Base-by-base conservation (phyloP, 768 basidiomycete species). In the Lactarius tabidus region DNA sequence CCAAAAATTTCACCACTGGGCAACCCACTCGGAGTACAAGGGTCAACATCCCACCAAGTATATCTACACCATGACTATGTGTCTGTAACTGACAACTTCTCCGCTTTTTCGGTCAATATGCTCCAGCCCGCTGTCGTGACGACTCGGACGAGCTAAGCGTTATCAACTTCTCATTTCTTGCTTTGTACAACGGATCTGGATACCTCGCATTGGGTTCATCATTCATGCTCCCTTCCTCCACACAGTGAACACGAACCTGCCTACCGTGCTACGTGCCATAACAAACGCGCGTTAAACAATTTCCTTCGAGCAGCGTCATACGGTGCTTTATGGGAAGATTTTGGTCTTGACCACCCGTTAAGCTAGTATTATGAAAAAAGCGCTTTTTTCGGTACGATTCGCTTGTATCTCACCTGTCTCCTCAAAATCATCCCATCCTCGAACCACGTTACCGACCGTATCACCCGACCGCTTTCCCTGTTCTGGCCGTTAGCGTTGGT, bases 351-450 rank as follows among this genome's bases (percentile, higher is more conserved):
- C 59, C 15, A 18, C 45, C 48, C 38, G 23, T 43, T n/a, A 28
- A 45, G 39, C 64, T 33, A 36, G 28, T 15, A 23, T 18, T 26
- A 26, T 29, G 28, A 23, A 26, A n/a, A 63, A 62, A 38, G 12
- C 7, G n/a, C 20, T 14, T 33, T 17, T 62, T 62, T 35, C 56
- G 33, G 39, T 57, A 57, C 59, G 63, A 31, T 59, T 62, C 41
- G 36, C 31, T 39, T 36, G 57, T 20, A 28, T 31, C 48, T 58
- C 53, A 36, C 36, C 43, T 66, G 36, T 60, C 54, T 43, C 68
- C 62, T 43, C 48, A 43, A 38, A n/a, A 20, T 43, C 10, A 7
- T 23, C 43, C 23, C 43, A 23, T 12, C 43, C n/a, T 23, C 43
- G 43, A 43, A 18, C 43, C n/a, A 45, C 23, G 43, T 45, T 45